These are phyloP conservation scores for Trypanosoma cruzi DNA, from an alignment of 208 protist species.

Conservation along the genomic window DNA sequence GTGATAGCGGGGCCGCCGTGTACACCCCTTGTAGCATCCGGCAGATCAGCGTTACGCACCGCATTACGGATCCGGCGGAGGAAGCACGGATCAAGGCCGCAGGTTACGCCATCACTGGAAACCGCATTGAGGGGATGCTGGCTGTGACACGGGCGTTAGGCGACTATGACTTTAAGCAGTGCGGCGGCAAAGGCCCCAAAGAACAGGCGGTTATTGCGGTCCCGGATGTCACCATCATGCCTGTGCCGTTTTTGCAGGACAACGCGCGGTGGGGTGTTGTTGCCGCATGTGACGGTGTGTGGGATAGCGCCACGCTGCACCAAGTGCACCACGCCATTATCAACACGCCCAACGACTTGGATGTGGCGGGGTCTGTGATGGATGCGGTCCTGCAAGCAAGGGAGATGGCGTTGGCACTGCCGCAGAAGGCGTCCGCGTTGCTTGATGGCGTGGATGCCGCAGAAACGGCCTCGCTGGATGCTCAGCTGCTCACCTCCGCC, in stretches of 20 bases:
- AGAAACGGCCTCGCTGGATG: slow-evolving; percentile 37
- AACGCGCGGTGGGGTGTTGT: slow-evolving; percentile 62
- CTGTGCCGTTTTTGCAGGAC: slow-evolving; percentile 36
- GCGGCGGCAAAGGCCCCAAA: slow-evolving; percentile 40
- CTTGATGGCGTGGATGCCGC: not conserved
- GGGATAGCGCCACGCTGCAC: slow-evolving; percentile 77
- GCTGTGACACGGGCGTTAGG: slow-evolving; percentile 80
- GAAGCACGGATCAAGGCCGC: slow-evolving; percentile 56
- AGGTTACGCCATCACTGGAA: slow-evolving; percentile 50
- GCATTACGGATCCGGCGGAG: slow-evolving; percentile 49
- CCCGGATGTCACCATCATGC: slow-evolving; percentile 70
- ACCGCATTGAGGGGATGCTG: slow-evolving; percentile 80
- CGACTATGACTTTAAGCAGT: slow-evolving; percentile 92
- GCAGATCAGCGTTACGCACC: slow-evolving; percentile 66
- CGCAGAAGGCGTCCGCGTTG: not conserved
- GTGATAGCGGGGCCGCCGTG: slow-evolving; percentile 76
- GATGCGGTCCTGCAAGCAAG: slow-evolving; percentile 48
- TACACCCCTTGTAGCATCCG: slow-evolving; percentile 45
- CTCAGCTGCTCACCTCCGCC: slow-evolving; percentile 55
- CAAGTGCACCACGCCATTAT: slow-evolving; percentile 75
- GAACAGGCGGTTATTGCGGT: slow-evolving; percentile 75
- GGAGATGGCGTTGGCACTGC: slow-evolving; percentile 33
- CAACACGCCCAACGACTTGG: slow-evolving; percentile 69
- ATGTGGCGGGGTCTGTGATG: slow-evolving; percentile 50
- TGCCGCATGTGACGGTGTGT: slow-evolving; percentile 85